Evolutionary conservation across 305 asterid genomes (phyloP).

Genomic region (Fraxinus nigra): DNA sequence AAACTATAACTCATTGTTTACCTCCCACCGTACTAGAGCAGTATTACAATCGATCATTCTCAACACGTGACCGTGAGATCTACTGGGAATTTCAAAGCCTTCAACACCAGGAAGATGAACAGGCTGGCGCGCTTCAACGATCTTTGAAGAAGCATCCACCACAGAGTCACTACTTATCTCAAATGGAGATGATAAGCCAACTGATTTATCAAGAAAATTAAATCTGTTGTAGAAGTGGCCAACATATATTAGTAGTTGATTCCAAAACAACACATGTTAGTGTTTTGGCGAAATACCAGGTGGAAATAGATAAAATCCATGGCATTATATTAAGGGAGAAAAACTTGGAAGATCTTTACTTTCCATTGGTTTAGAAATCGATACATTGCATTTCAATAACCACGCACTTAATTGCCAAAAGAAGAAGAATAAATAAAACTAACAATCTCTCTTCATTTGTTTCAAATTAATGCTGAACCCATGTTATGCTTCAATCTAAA

Average conservation of each 20-base stretch:
- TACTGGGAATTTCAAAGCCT: conserved; percentile 76
- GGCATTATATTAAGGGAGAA: background rate
- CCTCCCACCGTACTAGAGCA: conserved; percentile 98
- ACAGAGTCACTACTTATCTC: conserved; percentile 48
- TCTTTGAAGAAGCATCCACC: conserved; percentile 56
- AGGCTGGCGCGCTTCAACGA: conserved; percentile 51
- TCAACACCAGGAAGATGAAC: conserved; percentile 67
- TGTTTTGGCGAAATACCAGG: conserved; percentile 1
- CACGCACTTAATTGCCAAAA: background rate
- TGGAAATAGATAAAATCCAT: background rate
- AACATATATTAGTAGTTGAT: conserved; percentile 20
- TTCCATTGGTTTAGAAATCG: background rate
- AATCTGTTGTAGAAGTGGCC: conserved; percentile 49
- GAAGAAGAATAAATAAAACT: background rate
- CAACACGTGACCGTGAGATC: conserved; percentile 75
- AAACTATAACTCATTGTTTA: conserved; percentile 27
- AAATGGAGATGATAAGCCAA: conserved; percentile 74
- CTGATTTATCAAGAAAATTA: conserved; percentile 81
- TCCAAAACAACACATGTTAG: conserved; percentile 1
- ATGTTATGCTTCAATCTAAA: background rate
- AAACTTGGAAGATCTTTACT: background rate
- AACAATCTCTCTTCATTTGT: background rate
- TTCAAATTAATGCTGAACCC: background rate
- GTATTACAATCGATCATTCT: conserved; percentile 59
- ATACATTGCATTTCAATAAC: background rate